Evolutionary conservation across 148 eudicot species (phyloP).

Genomic region (Rhododendron simsii): DNA sequence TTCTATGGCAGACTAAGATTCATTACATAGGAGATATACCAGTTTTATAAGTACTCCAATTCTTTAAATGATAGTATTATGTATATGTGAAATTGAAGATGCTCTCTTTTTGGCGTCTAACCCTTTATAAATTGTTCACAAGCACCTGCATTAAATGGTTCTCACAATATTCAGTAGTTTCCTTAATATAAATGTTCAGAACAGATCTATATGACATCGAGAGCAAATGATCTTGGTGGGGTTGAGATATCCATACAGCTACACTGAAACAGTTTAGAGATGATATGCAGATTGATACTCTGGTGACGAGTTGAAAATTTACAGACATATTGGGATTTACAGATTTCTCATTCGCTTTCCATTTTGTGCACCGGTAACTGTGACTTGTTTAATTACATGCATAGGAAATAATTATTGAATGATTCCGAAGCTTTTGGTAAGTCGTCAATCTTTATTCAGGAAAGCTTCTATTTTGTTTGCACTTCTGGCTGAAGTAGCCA

Average conservation of each 20-base stretch:
- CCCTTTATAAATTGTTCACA: not conserved
- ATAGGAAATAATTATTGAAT: not conserved
- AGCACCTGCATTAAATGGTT: not conserved
- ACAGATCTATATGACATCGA: not conserved
- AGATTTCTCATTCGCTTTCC: not conserved
- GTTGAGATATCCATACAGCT: not conserved
- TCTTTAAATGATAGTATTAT: not conserved
- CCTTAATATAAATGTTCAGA: not conserved
- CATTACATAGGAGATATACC: not conserved
- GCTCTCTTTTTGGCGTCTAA: not conserved
- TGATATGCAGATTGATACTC: not conserved
- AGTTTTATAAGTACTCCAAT: not conserved
- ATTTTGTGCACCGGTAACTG: not conserved
- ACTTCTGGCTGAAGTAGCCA: not conserved
- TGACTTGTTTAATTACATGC: not conserved
- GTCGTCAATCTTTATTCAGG: not conserved
- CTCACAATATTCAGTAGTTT: not conserved
- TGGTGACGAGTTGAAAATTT: not conserved
- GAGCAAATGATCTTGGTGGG: not conserved
- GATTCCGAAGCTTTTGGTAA: not conserved
- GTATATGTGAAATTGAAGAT: not conserved
- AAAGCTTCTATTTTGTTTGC: not conserved
- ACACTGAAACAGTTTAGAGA: not conserved
- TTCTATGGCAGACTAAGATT: not conserved
- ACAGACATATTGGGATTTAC: not conserved